These are phyloP conservation scores for Citrus medica DNA, from an alignment of 345 rosid genomes.

Conservation along the genomic window DNA sequence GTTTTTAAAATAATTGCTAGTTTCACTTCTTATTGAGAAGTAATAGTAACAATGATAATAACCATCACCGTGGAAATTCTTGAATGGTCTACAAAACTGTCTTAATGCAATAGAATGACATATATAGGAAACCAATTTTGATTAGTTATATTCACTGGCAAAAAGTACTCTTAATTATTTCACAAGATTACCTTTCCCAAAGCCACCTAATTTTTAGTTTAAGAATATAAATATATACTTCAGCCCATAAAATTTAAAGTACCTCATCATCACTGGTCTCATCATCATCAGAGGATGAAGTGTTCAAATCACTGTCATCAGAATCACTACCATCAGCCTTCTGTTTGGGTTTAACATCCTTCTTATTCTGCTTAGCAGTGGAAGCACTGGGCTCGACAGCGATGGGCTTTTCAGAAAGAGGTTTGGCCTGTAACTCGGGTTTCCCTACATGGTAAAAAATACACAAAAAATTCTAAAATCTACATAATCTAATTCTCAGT, in stretches of 20 bases:
- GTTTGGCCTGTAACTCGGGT: slow-evolving; percentile 13
- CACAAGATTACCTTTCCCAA: background rate
- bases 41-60: background rate
- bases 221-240: background rate
- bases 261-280: slow-evolving; percentile 42
- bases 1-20: background rate
- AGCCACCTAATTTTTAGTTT: slow-evolving; percentile 24
- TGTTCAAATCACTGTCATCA: slow-evolving; percentile 21
- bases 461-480: background rate
- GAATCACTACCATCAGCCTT: slow-evolving; percentile 24
- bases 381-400: slow-evolving; percentile 15
- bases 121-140: background rate
- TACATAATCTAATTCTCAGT: background rate
- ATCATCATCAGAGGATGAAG: slow-evolving; percentile 31
- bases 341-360: slow-evolving; percentile 29
- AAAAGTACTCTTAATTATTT: background rate
- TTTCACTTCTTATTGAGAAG: background rate
- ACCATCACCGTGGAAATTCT: background rate
- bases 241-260: background rate
- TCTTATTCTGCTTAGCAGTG: slow-evolving; percentile 38
- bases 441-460: slow-evolving; percentile 23
- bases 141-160: background rate
- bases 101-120: background rate
- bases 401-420: slow-evolving; percentile 9
- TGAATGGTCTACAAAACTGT: background rate